phyloP scores from a whole-genome alignment of 2,329 filamentous ascomycete genomes.

The Colletotrichum lindemuthianum region DNA sequence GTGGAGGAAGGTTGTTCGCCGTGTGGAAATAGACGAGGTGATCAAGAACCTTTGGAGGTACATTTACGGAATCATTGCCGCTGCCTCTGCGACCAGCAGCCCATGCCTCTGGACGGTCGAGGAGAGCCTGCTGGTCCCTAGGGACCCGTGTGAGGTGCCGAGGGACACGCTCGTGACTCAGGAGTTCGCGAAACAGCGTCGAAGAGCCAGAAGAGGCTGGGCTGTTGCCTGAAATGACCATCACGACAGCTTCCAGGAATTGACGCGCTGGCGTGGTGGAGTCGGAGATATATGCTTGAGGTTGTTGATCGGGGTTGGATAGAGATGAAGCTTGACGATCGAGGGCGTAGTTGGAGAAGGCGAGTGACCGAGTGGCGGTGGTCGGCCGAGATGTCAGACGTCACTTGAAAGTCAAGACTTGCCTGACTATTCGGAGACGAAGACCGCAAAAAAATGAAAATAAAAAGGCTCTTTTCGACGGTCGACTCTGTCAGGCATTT shows the following conservation, averaged over 20 bases:
- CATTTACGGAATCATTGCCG: constrained; percentile 42
- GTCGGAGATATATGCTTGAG: no score
- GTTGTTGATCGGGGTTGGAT: no score
- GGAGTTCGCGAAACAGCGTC: not conserved
- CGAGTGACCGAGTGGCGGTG: no score
- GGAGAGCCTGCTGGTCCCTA: constrained; percentile 50
- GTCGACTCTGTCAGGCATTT: no score
- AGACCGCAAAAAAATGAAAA: no score
- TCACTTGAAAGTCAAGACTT: no score
- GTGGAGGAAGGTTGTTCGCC: constrained; percentile 28
- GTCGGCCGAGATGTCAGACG: no score
- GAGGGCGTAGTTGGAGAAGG: no score
- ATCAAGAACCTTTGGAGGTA: constrained; percentile 50
- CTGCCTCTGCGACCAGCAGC: constrained; percentile 40
- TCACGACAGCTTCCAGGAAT: not conserved
- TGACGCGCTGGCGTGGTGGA: no score
- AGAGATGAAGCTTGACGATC: no score
- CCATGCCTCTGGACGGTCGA: constrained; percentile 51
- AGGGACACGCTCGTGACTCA: constrained; percentile 33
- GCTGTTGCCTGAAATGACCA: constrained; percentile 15
- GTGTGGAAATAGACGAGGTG: constrained; percentile 40
- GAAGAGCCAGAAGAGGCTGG: constrained; percentile 19
- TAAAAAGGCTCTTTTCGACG: no score
- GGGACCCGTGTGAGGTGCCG: constrained; percentile 47
- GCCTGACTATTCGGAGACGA: no score